Evolutionary conservation across 1,139 yeast genomes (phyloP).

Genomic region (Tardiomyces digboiensis): DNA sequence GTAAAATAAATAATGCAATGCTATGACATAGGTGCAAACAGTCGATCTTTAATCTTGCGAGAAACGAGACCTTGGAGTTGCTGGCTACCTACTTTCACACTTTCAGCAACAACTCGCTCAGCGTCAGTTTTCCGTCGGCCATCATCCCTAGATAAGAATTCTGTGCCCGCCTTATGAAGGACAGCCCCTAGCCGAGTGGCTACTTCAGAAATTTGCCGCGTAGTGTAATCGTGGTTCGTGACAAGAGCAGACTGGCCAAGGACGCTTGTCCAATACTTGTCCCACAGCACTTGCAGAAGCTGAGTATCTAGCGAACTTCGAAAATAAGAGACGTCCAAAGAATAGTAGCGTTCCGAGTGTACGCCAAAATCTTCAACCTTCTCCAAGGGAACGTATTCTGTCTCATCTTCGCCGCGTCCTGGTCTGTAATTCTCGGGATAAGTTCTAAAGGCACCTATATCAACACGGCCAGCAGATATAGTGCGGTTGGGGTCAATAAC

Average conservation of each 20-base stretch:
- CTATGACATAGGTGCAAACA: background rate
- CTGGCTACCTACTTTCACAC: background rate
- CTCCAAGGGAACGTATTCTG: background rate
- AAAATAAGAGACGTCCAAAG: conserved; percentile 57
- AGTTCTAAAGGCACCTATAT: conserved; percentile 89
- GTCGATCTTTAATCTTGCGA: background rate
- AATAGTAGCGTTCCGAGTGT: conserved; percentile 62
- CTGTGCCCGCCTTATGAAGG: background rate
- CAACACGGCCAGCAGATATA: conserved; percentile 53
- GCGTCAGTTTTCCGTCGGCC: background rate
- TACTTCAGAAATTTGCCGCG: background rate
- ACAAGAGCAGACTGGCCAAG: conserved; percentile 10
- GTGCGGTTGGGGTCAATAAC: conserved; percentile 83
- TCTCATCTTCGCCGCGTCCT: conserved; percentile 3
- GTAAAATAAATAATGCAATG: too few relatives aligned
- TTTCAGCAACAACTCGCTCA: background rate
- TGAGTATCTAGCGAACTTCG: conserved; percentile 43
- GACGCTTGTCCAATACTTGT: conserved; percentile 41
- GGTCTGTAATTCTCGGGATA: conserved; percentile 39
- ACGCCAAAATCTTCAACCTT: conserved; percentile 55
- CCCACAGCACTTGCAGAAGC: conserved; percentile 38
- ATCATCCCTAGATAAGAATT: background rate
- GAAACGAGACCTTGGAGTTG: background rate
- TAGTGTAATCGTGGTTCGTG: conserved; percentile 1
- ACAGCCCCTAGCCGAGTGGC: background rate